phyloP scores from a whole-genome alignment of 805 yeast species.

The Metschnikowia lachancei region DNA sequence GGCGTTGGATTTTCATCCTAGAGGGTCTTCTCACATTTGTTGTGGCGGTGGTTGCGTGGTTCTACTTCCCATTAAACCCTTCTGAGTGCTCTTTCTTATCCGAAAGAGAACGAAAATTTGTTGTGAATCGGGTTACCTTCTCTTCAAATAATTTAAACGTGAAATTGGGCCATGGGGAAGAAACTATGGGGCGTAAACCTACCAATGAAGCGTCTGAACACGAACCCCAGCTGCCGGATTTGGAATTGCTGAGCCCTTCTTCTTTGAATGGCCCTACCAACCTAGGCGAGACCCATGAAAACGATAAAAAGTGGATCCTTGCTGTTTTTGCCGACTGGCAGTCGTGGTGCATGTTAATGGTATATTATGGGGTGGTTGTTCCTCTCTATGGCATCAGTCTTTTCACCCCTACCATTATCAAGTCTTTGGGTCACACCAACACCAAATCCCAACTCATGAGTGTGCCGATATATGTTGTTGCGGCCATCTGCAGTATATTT shows the following conservation, averaged over 20 bases:
- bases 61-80: conserved; percentile 15
- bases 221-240: neutral
- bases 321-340: conserved; percentile 31
- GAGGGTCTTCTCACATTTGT: conserved; percentile 18
- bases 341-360: conserved; percentile 25
- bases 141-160: conserved; percentile 5
- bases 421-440: conserved; percentile 42
- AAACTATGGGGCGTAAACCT: neutral
- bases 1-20: conserved; percentile 21
- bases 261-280: conserved; percentile 4
- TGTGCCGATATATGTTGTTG: conserved; percentile 42
- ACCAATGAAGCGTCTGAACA: conserved; percentile 15
- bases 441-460: conserved; percentile 44
- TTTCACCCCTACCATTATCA: conserved; percentile 46
- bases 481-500: conserved; percentile 28
- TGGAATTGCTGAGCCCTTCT: neutral
- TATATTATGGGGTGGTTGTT: conserved; percentile 29
- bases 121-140: conserved; percentile 12
- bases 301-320: conserved; percentile 16
- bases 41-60: conserved; percentile 11
- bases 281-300: conserved; percentile 16
- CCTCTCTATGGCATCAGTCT: conserved; percentile 41
- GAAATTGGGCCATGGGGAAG: neutral
- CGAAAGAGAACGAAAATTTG: conserved; percentile 13
- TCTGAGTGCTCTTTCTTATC: conserved; percentile 12